These are phyloP conservation scores for Hypoxylon subgilvum DNA, from an alignment of 495 filamentous ascomycete genomes.

Conservation along the genomic window DNA sequence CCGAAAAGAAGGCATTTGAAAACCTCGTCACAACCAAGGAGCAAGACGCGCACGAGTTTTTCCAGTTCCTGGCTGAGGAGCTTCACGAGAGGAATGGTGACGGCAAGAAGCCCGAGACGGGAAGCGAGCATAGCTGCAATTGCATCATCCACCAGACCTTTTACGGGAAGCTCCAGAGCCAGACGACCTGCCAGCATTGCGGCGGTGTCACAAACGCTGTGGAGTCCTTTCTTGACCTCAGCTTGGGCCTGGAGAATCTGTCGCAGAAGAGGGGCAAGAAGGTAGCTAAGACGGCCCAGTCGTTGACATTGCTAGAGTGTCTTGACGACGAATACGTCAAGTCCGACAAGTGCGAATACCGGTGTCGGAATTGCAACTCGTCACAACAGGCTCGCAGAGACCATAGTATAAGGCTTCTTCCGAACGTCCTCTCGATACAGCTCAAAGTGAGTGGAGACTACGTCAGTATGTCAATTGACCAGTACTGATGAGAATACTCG, in stretches of 20 bases:
- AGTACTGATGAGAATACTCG: not conserved
- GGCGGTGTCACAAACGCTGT: slow-evolving; percentile 75
- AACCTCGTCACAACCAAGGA: slow-evolving; percentile 89
- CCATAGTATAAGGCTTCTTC: slow-evolving; percentile 76
- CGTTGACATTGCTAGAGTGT: slow-evolving; percentile 73
- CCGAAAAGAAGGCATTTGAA: slow-evolving; percentile 64
- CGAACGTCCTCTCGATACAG: slow-evolving; percentile 88
- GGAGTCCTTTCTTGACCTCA: slow-evolving; percentile 86
- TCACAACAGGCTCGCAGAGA: slow-evolving; percentile 78
- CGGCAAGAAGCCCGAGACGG: slow-evolving; percentile 57
- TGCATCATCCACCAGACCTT: slow-evolving; percentile 91
- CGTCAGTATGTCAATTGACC: not conserved
- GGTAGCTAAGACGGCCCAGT: slow-evolving; percentile 43
- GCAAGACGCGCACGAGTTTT: slow-evolving; percentile 94
- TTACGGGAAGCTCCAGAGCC: slow-evolving; percentile 84
- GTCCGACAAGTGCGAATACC: slow-evolving; percentile 76
- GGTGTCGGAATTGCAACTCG: slow-evolving; percentile 75
- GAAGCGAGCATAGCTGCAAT: slow-evolving; percentile 69
- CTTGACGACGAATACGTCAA: slow-evolving; percentile 82
- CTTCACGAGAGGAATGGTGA: slow-evolving; percentile 74
- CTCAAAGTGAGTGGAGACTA: slow-evolving; percentile 70
- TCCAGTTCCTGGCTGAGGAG: slow-evolving; percentile 88
- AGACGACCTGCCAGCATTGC: slow-evolving; percentile 85
- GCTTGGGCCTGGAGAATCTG: slow-evolving; percentile 73
- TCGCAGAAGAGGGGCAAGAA: slow-evolving; percentile 59